Evolutionary conservation across 176 grass and related monocot species (phyloP).

Genomic region (Dendrocalamus sinicus): DNA sequence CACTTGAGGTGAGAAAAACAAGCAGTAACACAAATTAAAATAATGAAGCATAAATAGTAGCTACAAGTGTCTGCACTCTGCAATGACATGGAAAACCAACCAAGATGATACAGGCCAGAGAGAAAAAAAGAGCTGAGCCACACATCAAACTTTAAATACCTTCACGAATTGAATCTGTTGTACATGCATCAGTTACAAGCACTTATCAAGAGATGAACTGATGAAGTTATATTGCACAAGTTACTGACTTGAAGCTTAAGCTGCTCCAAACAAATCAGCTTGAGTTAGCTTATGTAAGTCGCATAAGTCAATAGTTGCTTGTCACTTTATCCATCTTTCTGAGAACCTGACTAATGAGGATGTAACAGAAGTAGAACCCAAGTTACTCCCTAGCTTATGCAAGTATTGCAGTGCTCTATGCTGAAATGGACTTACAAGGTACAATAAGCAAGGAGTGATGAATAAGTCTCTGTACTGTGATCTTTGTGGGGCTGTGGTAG

Average conservation of each 20-base stretch:
- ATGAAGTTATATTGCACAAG: neutral
- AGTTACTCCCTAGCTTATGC: neutral
- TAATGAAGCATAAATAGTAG: conserved; percentile 18
- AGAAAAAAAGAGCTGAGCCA: neutral
- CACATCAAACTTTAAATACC: conserved; percentile 32
- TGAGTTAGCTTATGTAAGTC: neutral
- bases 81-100: conserved; percentile 29
- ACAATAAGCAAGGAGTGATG: too few relatives aligned
- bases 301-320: neutral
- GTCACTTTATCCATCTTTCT: neutral
- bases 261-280: neutral
- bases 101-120: conserved; percentile 1
- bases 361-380: neutral
- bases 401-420: neutral
- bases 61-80: neutral
- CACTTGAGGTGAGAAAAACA: conserved; percentile 27
- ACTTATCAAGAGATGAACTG: conserved; percentile 33
- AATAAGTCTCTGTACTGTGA: too few relatives aligned
- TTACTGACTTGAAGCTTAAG: conserved; percentile 4
- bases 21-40: conserved; percentile 22
- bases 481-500: too few relatives aligned
- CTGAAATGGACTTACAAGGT: too few relatives aligned
- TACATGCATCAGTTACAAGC: conserved; percentile 9
- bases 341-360: neutral
- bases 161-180: conserved; percentile 3